Evolutionary conservation across 345 rosid genomes (phyloP), one percentile per base, ranked within the genome.

Genomic region (Rhodomyrtus tomentosa): DNA sequence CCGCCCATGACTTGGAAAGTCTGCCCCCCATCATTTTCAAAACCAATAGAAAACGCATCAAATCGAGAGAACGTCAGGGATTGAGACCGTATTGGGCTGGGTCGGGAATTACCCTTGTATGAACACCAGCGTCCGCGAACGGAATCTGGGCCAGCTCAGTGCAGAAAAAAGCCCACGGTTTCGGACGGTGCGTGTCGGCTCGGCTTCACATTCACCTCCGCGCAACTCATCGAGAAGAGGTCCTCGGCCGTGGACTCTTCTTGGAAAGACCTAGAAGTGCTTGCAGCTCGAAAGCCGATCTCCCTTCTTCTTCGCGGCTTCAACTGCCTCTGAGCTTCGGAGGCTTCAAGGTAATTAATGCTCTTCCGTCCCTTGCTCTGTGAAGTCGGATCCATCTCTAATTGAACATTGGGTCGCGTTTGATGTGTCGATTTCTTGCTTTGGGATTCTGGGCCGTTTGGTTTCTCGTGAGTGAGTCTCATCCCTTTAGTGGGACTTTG

Each of bases 1-100:
- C 82, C 85, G 82, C 80, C 72, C 72, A n/a, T 84, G 85, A 84
- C 68, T 74, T 84, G 85, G 85, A 84, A 84, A 84, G 58, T 25
- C 21, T 4, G 72, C 24, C 25, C 29, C 50, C 55, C 55, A 49
- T 14, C 50, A 49, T 49, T 49, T 49, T 51, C 53, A 16, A 51
- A 16, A 5, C 20, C 53, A 51, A 51, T 5, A 14, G 79, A 24
- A 24, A 68, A 9, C 20, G 79, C 79, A 32, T 68, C 45, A 32
- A 36, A 68, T 36, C 79, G 45, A 68, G 79, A 45, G 14, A 21
- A 68, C 79, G 0, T 68, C 79, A 10, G 45, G 79, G 45, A 68
- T 36, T 13, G 79, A 4, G 79, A 68, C 79, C 14, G 3, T 36
- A 36, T 68, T 68, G 79, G 79, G 79, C 45, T 32, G 74, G 74